phyloP scores from a whole-genome alignment of 495 filamentous ascomycete genomes.

The Neurospora sp. region DNA sequence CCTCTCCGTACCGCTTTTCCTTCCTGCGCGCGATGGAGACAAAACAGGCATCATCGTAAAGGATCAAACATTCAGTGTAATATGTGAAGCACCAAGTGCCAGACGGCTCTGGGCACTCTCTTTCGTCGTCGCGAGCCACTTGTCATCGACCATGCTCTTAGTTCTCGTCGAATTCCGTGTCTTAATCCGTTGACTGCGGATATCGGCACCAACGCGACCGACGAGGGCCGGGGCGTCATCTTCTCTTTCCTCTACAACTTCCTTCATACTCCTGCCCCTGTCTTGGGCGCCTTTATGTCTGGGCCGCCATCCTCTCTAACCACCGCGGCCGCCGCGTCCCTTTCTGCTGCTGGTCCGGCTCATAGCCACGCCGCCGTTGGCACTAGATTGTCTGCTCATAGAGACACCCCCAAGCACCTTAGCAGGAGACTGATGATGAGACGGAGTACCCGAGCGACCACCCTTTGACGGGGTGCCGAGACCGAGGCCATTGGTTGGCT shows the following conservation, averaged over 20 bases:
- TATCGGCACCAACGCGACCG: too few species aligned
- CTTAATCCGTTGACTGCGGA: too few species aligned
- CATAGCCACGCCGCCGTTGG: slow-evolving; percentile 37
- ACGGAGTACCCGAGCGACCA: slow-evolving; percentile 19
- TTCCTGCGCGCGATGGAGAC: background rate
- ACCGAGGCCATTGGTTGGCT: background rate
- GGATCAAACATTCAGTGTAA: background rate
- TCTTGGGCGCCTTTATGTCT: too few species aligned
- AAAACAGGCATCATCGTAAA: background rate
- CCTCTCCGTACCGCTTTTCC: background rate
- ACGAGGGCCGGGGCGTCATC: too few species aligned
- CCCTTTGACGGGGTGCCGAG: slow-evolving; percentile 16
- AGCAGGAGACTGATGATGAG: slow-evolving; percentile 11
- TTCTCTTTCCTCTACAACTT: too few species aligned
- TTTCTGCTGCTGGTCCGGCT: slow-evolving; percentile 33
- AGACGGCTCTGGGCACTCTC: background rate
- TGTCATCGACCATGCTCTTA: background rate
- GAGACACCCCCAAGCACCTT: slow-evolving; percentile 26
- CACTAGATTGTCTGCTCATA: slow-evolving; percentile 42
- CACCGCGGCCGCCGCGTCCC: slow-evolving; percentile 19
- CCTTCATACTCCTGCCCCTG: too few species aligned
- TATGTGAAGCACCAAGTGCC: background rate
- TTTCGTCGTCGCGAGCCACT: background rate
- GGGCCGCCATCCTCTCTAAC: background rate
- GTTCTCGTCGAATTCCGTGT: background rate